Conservation (phyloP, 371 early-diverging fungal genomes). For the Dentiscutata heterogama region DNA sequence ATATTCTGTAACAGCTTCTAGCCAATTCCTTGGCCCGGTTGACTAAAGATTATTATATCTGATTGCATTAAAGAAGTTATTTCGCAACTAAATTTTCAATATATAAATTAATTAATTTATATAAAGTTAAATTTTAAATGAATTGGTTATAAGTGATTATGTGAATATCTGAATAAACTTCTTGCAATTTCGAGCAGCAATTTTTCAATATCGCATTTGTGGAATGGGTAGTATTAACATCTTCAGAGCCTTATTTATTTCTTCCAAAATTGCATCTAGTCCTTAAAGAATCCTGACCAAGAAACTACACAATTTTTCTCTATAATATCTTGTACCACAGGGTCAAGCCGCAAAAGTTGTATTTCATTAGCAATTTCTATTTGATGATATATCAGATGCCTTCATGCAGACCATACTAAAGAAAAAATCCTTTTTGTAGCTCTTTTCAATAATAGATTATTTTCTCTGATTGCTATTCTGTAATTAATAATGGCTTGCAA, state of each 20-base stretch:
- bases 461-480: neutral
- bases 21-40: neutral
- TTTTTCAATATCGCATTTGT: no score
- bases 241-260: no score
- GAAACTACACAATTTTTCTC: slow-evolving; percentile 16
- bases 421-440: slow-evolving; percentile 15
- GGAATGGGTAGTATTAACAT: no score
- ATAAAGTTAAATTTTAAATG: neutral
- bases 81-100: neutral
- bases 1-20: slow-evolving; percentile 6
- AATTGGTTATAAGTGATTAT: neutral
- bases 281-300: neutral
- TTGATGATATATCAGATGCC: slow-evolving; percentile 30
- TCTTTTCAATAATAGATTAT: no score
- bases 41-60: slow-evolving; percentile 18
- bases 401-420: neutral
- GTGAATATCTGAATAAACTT: slow-evolving; percentile 29
- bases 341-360: slow-evolving; percentile 4
- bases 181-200: no score
- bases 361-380: slow-evolving; percentile 35
- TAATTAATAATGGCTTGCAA: no score
- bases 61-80: slow-evolving; percentile 19
- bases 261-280: no score
- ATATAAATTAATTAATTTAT: neutral
- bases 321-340: neutral